Base-by-base conservation (phyloP, 176 grass and related monocot genomes). In the Triticum monococcum region DNA sequence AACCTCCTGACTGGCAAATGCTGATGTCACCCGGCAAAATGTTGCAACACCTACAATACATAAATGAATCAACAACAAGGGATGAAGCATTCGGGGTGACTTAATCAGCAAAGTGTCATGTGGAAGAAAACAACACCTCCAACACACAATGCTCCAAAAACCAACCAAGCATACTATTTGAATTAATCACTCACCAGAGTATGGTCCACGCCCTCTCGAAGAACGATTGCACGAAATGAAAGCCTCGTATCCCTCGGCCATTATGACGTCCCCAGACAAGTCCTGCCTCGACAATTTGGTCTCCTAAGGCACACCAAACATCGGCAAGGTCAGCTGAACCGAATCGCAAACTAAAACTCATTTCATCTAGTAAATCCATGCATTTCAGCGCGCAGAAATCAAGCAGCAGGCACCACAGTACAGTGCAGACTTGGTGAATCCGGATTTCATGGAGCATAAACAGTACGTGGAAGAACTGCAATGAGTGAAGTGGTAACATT, bases 241-340 rank as follows among this genome's bases (percentile, higher is more conserved):
- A 67, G 92, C 97, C 83, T 99, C 92, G 3, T 99, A 99, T 79
- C 94, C 94, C 45, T 99, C 94, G 2, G 94, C 90, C 92, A 94
- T 91, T 64, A 85, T 91, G 68, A 96, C 64, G 79, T 99, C 94
- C 61, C 83, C 91, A 74, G 97, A 99, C 26, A 99, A 82, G 69
- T 99, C 92, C 73, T 91, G 89, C 77, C 92, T 96, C 8, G 92
- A 96, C 72, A 96, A 63, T 75, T 99, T 99, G 25, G 97, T 99
- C 87, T 99, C 97, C 97, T 98, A 33, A 50, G 88, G 30, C 64
- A 78, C 30, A 83, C 5, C 75, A 75, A 8, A 22, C 8, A 75
- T 82, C 22, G 16, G 41, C 78, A 81, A 38, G 60, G 68, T 82
- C 45, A 78, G 25, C 9, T 68, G 26, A 2, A 68, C 1, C 22